Base-by-base conservation (phyloP, 2,329 filamentous ascomycete species). In the Alternaria sp. region DNA sequence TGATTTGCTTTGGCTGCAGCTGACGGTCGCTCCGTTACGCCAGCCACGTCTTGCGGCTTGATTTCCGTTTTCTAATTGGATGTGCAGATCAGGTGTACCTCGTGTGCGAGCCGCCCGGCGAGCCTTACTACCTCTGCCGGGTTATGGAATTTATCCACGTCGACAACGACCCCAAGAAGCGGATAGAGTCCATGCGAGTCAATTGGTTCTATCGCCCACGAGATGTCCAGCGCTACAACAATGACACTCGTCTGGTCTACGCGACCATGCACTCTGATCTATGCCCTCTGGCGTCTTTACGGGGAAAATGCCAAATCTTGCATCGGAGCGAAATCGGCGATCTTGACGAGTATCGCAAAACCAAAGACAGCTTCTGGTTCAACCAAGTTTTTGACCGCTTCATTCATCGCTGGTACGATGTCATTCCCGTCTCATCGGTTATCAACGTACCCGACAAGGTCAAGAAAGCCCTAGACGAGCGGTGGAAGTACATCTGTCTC, bases 161-260 rank as follows among this genome's bases (percentile, higher is more conserved):
- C 75, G 89, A 94, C 73, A 93, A 78, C 55, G 80, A 95, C 76
- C 82, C 85, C 37, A 86, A 85, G 58, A 88, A 89, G 63, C 90
- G 92, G 1, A 89, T 99, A 68, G 95, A 97, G 77, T 89, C 93
- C 45, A 82, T 99, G 74, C 91, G 94, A 71, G 92, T 98, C 76
- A 99, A 99, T 83, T 99, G 96, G 96, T 97, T 95, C 82, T 98
- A 98, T 80, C 90, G 96, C 44, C 95, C 96, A 60, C 94, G 96
- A 81, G 96, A 99, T 82, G 97, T 98, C 76, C 92, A 93, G 71
- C 92, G 94, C 72, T 96, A 94, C 82, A 91, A 92, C 71, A 91
- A 92, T 79, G 96, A 99, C 84, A 95, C 92, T 63, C 92, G 96
- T 66, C 86, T 95, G 74, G 89, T 99, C 56, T 97, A 95, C 82